Base-by-base conservation (phyloP, 164 flowering plant species). In the Tetrastigma voinierianum region DNA sequence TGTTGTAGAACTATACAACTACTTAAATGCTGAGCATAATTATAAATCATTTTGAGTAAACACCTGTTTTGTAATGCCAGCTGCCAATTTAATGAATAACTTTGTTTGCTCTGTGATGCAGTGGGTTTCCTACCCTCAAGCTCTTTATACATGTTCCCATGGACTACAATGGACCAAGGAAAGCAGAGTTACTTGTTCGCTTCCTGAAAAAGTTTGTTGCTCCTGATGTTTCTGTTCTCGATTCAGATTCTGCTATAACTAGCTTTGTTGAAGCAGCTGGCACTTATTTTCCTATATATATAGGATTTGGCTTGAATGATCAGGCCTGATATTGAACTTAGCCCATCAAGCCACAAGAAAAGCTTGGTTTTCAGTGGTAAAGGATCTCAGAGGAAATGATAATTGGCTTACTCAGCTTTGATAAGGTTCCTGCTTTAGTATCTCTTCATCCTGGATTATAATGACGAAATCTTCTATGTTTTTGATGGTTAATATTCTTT, bases 301-400 rank as follows among this genome's bases (percentile, higher is more conserved):
- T 93, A 48, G 98, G 96, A 70, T 96, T 96, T 85, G 99, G 98
- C 48, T 57, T 96, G 78, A 68, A 87, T 66, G 91, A n/a, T n/a
- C n/a, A 90, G 70, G 76, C 97, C 12, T 74, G 24, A 79, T 96
- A 62, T 77, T 81, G 10, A 74, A 79, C 17, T 70, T 84, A 62
- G 96, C 87, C 87, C 23, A 68, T 70, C 20, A 87, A 88, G 68
- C 88, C 88, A 90, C 77, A 96, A 91, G 89, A 91, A 86, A 61
- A 96, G 97, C 97, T 40, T 96, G 99, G 99, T 93, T 96, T 85
- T 72, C 99, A 63, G 86, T 91, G 66, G 93, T 97, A 49, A 90
- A 86, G 66, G 95, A 80, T 78, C 87, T 86, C 97, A 9, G 98
- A 93, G 66, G 90, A 93, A 4, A 67, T 67, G 24, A 91, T 93